Percentiles rank a stretch among this genome's conserved stretches.
Evolutionary conservation across 805 yeast genomes (phyloP).

Genomic region (Candida maltosa): DNA sequence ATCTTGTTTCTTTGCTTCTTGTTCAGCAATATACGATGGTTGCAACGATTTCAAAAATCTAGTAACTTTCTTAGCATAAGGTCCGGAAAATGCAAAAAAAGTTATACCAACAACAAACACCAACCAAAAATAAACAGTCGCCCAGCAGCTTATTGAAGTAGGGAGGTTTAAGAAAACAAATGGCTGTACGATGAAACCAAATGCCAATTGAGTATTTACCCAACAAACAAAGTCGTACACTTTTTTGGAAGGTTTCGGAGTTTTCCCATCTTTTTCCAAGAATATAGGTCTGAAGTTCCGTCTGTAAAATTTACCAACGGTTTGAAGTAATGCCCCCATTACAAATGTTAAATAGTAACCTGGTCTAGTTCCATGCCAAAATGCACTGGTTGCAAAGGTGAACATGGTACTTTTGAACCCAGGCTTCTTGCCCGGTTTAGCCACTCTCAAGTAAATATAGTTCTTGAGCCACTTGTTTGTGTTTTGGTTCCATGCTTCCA

Average conservation of each 20-base stretch:
- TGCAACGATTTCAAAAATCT: slow-evolving; percentile 31
- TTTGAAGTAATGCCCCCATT: slow-evolving; percentile 82
- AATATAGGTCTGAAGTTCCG: slow-evolving; percentile 85
- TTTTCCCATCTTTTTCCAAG: slow-evolving; percentile 62
- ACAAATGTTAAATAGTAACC: slow-evolving; percentile 92
- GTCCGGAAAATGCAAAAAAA: slow-evolving; percentile 62
- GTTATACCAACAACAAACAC: slow-evolving; percentile 53
- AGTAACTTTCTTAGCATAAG: slow-evolving; percentile 48
- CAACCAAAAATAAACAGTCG: slow-evolving; percentile 64
- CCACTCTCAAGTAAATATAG: slow-evolving; percentile 81
- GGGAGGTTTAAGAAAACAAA: slow-evolving; percentile 70
- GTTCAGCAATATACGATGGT: slow-evolving; percentile 3
- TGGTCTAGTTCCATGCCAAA: slow-evolving; percentile 98
- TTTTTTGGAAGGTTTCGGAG: slow-evolving; percentile 52
- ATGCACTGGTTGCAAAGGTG: slow-evolving; percentile 88
- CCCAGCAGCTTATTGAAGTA: slow-evolving; percentile 70
- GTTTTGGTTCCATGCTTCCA: slow-evolving; percentile 96
- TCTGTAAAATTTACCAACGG: slow-evolving; percentile 79
- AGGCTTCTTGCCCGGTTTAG: slow-evolving; percentile 71
- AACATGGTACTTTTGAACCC: slow-evolving; percentile 81
- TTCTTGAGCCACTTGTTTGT: slow-evolving; percentile 95
- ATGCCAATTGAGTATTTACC: slow-evolving; percentile 73
- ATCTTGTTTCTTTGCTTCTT: slow-evolving; percentile 1
- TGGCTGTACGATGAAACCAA: slow-evolving; percentile 84
- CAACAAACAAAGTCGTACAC: slow-evolving; percentile 67